Evolutionary conservation across 139 green algal genomes (phyloP).

Genomic region (Chlamydomonas schloesseri): DNA sequence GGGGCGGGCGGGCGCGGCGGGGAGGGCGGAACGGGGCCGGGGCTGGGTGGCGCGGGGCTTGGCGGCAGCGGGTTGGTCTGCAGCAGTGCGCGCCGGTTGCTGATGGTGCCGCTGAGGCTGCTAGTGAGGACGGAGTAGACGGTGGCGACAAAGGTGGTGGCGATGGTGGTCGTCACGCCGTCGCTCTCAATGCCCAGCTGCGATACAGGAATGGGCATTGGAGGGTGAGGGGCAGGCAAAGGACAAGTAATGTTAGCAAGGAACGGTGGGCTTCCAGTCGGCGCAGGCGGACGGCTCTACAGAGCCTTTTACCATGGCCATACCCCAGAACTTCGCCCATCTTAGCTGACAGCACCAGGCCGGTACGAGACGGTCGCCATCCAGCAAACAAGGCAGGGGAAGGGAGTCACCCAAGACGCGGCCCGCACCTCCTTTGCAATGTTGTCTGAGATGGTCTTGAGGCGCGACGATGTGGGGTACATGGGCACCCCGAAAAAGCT

Average conservation of each 20-base stretch:
- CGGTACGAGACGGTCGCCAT: too few relatives aligned
- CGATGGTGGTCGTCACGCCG: not conserved
- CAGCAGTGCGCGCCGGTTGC: not conserved
- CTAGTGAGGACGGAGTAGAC: not conserved
- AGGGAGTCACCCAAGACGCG: not conserved
- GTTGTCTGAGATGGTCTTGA: slow-evolving; percentile 23
- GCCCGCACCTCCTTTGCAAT: not conserved
- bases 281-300: too few relatives aligned
- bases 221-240: too few relatives aligned
- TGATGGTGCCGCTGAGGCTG: not conserved
- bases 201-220: too few relatives aligned
- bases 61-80: not conserved
- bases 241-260: too few relatives aligned
- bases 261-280: too few relatives aligned
- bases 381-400: not conserved
- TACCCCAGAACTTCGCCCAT: too few relatives aligned
- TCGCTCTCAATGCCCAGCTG: not conserved
- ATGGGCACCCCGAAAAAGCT: not conserved
- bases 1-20: not conserved
- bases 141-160: slow-evolving; percentile 19
- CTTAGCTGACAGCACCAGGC: too few relatives aligned
- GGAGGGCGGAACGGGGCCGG: not conserved
- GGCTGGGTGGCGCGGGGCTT: not conserved
- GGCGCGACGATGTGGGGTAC: not conserved
- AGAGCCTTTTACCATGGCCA: too few relatives aligned